Evolutionary conservation across 179 eudicot species (phyloP).

Genomic region (Carnegiea gigantea): DNA sequence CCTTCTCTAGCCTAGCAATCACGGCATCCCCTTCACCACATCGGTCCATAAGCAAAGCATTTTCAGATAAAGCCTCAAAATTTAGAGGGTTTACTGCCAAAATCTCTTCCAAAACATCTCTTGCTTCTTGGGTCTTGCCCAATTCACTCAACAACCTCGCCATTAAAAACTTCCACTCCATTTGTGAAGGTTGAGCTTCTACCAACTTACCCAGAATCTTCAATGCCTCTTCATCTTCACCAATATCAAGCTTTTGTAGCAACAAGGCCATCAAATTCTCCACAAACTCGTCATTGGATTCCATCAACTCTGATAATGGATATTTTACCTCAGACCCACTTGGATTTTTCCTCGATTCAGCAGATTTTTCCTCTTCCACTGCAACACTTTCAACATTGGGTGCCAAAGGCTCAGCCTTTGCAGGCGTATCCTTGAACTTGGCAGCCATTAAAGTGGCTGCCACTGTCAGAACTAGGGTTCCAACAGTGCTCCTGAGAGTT

Average conservation of each 20-base stretch:
- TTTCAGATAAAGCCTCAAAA: constrained; percentile 66
- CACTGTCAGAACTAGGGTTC: constrained; percentile 25
- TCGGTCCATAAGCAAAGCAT: constrained; percentile 63
- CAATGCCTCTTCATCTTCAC: constrained; percentile 65
- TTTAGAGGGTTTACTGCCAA: constrained; percentile 43
- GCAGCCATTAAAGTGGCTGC: constrained; percentile 37
- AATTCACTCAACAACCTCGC: constrained; percentile 60
- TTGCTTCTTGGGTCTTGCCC: constrained; percentile 50
- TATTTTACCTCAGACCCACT: constrained; percentile 24
- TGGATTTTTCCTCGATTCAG: constrained; percentile 11
- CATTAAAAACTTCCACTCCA: constrained; percentile 54
- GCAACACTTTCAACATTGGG: constrained; percentile 19
- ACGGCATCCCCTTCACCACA: constrained; percentile 51
- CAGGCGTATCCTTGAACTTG: constrained; percentile 29
- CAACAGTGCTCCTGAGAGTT: constrained; percentile 14
- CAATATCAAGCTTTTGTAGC: constrained; percentile 46
- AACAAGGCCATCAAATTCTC: constrained; percentile 49
- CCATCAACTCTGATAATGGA: constrained; percentile 38
- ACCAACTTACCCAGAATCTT: constrained; percentile 43
- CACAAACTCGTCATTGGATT: constrained; percentile 40
- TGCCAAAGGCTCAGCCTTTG: constrained; percentile 29
- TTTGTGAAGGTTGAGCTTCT: constrained; percentile 48
- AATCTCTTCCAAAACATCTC: constrained; percentile 54
- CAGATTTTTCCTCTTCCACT: constrained; percentile 16
- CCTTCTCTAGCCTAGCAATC: constrained; percentile 55